A percentile compares a stretch with the other conserved stretches of the same genome.
Evolutionary conservation across 2,329 filamentous ascomycete genomes (phyloP).

Genomic region (Neospermospora avenae): DNA sequence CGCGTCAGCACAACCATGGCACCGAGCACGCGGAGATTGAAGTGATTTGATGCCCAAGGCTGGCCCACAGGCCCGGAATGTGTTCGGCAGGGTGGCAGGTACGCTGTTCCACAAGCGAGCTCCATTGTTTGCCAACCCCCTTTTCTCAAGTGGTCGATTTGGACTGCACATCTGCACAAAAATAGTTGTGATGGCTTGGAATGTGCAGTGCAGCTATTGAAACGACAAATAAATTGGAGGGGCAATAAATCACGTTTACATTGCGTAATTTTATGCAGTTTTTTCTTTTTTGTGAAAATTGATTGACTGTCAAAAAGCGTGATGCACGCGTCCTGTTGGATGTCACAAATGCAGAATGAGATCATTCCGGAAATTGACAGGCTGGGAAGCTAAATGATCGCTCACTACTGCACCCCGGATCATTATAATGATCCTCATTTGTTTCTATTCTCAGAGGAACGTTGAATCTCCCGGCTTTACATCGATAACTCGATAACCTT

Average conservation of each 20-base stretch:
- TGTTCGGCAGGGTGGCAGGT: not conserved
- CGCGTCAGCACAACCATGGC: too few species aligned
- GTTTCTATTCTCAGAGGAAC: slow-evolving; percentile 1
- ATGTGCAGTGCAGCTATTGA: too few species aligned
- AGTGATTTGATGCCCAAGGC: not conserved
- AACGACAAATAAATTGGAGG: not conserved
- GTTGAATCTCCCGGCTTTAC: not conserved
- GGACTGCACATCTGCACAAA: not conserved
- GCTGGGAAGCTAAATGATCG: not conserved
- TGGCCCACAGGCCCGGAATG: not conserved
- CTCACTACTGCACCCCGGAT: slow-evolving; percentile 3
- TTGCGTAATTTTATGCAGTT: not conserved
- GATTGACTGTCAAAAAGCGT: not conserved
- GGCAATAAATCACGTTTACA: too few species aligned
- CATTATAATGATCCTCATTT: not conserved
- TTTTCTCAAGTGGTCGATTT: not conserved
- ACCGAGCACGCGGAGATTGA: slow-evolving; percentile 7
- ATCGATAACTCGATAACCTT: not conserved
- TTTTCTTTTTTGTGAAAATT: not conserved
- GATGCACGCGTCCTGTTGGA: not conserved
- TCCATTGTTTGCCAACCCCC: not conserved
- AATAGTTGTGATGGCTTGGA: not conserved
- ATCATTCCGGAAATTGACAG: not conserved
- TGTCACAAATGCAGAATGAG: not conserved
- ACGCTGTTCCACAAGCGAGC: not conserved